Evolutionary conservation across 495 filamentous ascomycete species (phyloP).

Genomic region (Hyaloscypha variabilis): DNA sequence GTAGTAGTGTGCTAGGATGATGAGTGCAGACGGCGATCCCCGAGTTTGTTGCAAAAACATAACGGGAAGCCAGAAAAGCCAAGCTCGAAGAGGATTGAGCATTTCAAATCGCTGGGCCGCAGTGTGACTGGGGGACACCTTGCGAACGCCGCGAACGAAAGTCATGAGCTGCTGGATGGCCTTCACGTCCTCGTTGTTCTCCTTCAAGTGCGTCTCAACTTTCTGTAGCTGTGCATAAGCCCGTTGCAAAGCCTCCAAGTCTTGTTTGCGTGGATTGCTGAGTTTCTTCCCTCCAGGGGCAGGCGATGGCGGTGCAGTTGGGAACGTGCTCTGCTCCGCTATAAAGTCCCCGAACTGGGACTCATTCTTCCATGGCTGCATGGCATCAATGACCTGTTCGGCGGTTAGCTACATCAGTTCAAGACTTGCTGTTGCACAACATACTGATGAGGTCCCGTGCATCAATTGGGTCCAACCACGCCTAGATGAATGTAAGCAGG

Average conservation of each 20-base stretch:
- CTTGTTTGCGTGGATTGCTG: conserved; percentile 63
- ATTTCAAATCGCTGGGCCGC: conserved; percentile 85
- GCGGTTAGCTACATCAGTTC: conserved; percentile 37
- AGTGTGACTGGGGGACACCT: conserved; percentile 70
- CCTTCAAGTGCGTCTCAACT: conserved; percentile 70
- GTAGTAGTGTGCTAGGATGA: conserved; percentile 91
- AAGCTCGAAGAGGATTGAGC: conserved; percentile 80
- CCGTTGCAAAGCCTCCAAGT: conserved; percentile 65
- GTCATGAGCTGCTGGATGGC: conserved; percentile 76
- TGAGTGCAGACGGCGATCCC: conserved; percentile 65
- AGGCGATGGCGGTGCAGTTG: conserved; percentile 62
- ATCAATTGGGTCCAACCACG: conserved; percentile 89
- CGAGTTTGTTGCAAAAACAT: conserved; percentile 60
- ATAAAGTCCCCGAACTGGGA: conserved; percentile 86
- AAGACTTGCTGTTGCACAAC: conserved; percentile 31
- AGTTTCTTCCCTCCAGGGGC: conserved; percentile 57
- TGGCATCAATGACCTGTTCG: conserved; percentile 78
- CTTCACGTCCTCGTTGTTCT: conserved; percentile 72
- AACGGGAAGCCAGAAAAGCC: conserved; percentile 95
- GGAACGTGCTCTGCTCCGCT: conserved; percentile 70
- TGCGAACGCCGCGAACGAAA: conserved; percentile 79
- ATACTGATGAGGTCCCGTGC: conserved; percentile 85
- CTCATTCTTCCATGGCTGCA: conserved; percentile 90
- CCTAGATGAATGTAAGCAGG: conserved; percentile 57
- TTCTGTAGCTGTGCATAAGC: conserved; percentile 70